A percentile compares a stretch with the other conserved stretches of the same genome.
Conservation (phyloP, 1,284 basidiomycete species). For the Gymnopus androsaceus region DNA sequence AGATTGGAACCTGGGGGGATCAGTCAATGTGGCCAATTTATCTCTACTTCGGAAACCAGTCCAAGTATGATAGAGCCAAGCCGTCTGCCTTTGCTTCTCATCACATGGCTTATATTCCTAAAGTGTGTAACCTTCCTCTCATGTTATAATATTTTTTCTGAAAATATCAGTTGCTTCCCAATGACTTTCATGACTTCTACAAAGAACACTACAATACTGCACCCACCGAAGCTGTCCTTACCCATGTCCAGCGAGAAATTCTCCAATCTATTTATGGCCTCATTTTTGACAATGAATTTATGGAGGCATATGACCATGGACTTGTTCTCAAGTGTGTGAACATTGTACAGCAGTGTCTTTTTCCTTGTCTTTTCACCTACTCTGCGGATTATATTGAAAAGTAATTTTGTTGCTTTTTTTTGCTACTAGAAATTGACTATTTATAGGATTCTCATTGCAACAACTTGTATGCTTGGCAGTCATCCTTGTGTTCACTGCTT, state of each 20-base stretch:
- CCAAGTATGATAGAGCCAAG: constrained; percentile 33
- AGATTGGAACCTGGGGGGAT: constrained; percentile 36
- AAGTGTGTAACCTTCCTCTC: constrained; percentile 21
- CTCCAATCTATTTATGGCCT: constrained; percentile 24
- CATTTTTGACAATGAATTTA: constrained; percentile 24
- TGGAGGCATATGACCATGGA: constrained; percentile 23
- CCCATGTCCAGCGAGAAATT: constrained; percentile 26
- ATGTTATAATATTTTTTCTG: not conserved
- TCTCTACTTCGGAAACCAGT: constrained; percentile 35
- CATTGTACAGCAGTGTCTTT: constrained; percentile 18
- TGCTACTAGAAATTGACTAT: not conserved
- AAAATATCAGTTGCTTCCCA: constrained; percentile 13
- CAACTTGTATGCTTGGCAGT: constrained; percentile 7
- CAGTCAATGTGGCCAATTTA: constrained; percentile 41
- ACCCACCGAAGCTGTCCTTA: constrained; percentile 14
- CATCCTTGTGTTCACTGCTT: constrained; percentile 25
- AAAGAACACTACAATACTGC: constrained; percentile 1
- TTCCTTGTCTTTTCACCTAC: constrained; percentile 22
- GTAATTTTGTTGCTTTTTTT: constrained; percentile 24
- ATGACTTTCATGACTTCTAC: constrained; percentile 14
- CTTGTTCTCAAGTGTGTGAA: constrained; percentile 22
- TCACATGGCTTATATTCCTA: constrained; percentile 36
- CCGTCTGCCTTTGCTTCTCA: constrained; percentile 30
- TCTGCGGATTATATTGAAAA: constrained; percentile 26
- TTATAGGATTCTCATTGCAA: constrained; percentile 15